A percentile compares a stretch with the other conserved stretches of the same genome.
Evolutionary conservation across 352 stramenopile species (phyloP).

Genomic region (Halophytophthora batemanensis): DNA sequence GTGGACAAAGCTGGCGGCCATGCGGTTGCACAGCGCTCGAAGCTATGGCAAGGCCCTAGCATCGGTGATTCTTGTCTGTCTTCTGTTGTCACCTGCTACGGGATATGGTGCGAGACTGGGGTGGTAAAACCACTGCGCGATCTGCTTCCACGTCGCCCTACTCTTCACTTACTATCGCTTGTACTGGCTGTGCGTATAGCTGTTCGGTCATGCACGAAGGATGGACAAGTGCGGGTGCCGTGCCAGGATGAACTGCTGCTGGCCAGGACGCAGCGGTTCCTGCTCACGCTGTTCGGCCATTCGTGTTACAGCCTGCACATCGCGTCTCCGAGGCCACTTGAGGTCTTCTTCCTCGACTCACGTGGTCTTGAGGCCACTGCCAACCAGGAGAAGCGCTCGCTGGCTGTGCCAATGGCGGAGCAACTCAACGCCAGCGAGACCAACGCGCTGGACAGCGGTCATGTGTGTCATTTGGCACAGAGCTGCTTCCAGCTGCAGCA

Average conservation of each 20-base stretch:
- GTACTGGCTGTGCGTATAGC: constrained; percentile 2
- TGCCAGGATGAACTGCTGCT: constrained; percentile 50
- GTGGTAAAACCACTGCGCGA: too few relatives aligned
- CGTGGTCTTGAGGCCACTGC: constrained; percentile 14
- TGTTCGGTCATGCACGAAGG: constrained; percentile 37
- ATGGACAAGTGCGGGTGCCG: constrained; percentile 43
- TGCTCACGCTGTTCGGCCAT: constrained; percentile 55
- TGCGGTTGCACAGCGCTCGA: neutral
- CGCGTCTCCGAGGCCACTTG: constrained; percentile 32
- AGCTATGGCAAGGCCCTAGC: neutral
- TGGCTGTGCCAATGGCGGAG: neutral
- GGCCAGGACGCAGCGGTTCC: constrained; percentile 37
- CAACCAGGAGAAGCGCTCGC: neutral
- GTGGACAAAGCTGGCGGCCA: neutral
- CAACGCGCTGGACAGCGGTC: constrained; percentile 10
- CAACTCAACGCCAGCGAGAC: neutral
- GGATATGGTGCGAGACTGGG: constrained; percentile 8
- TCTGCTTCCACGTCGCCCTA: neutral
- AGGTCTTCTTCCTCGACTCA: constrained; percentile 55
- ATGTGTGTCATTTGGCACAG: constrained; percentile 26
- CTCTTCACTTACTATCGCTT: neutral
- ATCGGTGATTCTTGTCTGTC: neutral
- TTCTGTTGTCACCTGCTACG: neutral
- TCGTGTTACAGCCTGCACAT: constrained; percentile 49
- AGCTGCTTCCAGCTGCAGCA: constrained; percentile 32